A percentile compares a stretch with the other conserved stretches of the same genome.
Evolutionary conservation across 202 grass and related monocot species (phyloP).

Genomic region (Panicum virgatum): DNA sequence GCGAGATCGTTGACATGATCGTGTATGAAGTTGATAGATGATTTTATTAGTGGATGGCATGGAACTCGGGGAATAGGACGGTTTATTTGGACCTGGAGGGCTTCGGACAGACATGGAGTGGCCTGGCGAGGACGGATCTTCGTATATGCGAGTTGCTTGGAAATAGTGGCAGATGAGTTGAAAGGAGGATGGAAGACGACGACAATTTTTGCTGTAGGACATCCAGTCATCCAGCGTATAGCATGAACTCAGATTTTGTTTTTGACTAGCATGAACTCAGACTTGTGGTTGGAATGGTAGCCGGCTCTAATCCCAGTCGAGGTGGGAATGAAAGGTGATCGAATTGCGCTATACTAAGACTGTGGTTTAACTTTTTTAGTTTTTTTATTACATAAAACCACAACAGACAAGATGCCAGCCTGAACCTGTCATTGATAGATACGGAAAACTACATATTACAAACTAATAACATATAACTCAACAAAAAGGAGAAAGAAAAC

Average conservation of each 20-base stretch:
- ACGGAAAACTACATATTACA: too few species aligned
- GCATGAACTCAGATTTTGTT: neutral
- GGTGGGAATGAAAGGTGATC: too few species aligned
- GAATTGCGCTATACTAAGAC: too few species aligned
- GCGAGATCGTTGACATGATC: neutral
- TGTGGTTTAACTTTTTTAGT: too few species aligned
- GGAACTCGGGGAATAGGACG: neutral
- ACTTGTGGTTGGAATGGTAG: neutral
- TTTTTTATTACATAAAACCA: too few species aligned
- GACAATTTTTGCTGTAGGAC: too few species aligned
- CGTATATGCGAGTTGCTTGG: neutral
- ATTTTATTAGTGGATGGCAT: neutral
- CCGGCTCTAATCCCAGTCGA: neutral
- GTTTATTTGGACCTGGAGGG: neutral
- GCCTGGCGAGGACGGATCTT: neutral
- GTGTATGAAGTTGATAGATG: neutral
- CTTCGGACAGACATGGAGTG: neutral
- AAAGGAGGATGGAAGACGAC: neutral
- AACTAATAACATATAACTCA: too few species aligned
- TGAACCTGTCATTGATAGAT: too few species aligned
- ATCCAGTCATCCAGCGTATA: too few species aligned
- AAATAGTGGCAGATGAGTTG: neutral
- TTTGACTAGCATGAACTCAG: too few species aligned
- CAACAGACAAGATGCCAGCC: too few species aligned
- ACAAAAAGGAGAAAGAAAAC: too few species aligned